Percentiles rank a stretch among this genome's conserved stretches.
Conservation (phyloP, 164 flowering plant species). For the Magnolia changhungtana region DNA sequence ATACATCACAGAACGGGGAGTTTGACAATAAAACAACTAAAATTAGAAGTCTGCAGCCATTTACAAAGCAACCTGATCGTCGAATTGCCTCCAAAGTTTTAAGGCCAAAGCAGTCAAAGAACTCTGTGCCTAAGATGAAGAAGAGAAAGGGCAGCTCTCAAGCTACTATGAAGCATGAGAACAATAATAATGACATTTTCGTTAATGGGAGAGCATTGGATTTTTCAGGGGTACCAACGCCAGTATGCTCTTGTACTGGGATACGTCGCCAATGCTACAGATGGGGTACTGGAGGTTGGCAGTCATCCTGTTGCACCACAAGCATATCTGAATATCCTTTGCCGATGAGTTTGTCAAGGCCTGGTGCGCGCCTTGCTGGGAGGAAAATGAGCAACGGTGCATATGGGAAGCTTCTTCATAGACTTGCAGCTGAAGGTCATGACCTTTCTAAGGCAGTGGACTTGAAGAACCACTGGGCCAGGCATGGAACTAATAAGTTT, state of each 20-base stretch:
- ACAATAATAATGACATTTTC: constrained; percentile 22
- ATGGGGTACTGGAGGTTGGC: constrained; percentile 68
- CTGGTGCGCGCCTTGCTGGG: constrained; percentile 48
- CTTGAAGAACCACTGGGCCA: constrained; percentile 58
- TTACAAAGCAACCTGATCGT: constrained; percentile 21
- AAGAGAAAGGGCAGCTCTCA: constrained; percentile 20
- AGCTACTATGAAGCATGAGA: constrained; percentile 32
- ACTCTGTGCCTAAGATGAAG: constrained; percentile 19
- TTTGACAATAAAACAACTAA: constrained; percentile 19
- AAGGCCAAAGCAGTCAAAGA: constrained; percentile 39
- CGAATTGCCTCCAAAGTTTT: constrained; percentile 22
- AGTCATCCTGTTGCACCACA: constrained; percentile 56
- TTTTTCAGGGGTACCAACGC: constrained; percentile 39
- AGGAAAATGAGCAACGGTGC: constrained; percentile 67
- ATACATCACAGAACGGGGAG: constrained; percentile 11
- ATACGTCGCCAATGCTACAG: constrained; percentile 40
- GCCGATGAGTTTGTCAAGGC: constrained; percentile 48
- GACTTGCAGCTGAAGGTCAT: constrained; percentile 42
- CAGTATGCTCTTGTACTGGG: constrained; percentile 49
- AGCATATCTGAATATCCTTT: constrained; percentile 52
- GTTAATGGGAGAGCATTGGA: constrained; percentile 25
- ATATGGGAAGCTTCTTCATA: constrained; percentile 41
- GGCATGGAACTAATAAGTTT: constrained; percentile 58
- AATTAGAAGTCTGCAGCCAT: constrained; percentile 24
- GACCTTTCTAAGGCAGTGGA: constrained; percentile 46